phyloP scores from a whole-genome alignment of 2,329 filamentous ascomycete genomes.

The Ascochyta fabae region DNA sequence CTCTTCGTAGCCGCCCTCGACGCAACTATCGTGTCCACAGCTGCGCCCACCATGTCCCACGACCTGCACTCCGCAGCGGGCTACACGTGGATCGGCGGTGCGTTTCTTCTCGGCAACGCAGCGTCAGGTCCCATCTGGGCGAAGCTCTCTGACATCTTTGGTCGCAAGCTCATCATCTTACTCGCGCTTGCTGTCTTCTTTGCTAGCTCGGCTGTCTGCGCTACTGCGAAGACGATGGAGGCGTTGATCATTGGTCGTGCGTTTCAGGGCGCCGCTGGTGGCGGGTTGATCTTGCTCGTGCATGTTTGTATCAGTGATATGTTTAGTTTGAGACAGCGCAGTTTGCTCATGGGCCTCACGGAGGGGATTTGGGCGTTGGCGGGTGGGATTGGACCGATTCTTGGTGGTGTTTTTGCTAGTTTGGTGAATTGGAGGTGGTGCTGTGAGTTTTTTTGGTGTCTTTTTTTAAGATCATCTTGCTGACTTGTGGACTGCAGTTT shows the following conservation, averaged over 20 bases:
- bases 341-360: conserved; percentile 59
- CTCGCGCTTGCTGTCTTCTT: conserved; percentile 64
- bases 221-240: conserved; percentile 61
- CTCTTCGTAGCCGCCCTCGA: conserved; percentile 54
- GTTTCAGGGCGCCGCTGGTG: conserved; percentile 68
- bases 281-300: conserved; percentile 66
- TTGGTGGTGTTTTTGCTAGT: conserved; percentile 60
- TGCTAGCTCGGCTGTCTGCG: conserved; percentile 65
- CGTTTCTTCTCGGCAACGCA: conserved; percentile 74
- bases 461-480: background rate
- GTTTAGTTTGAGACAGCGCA: conserved; percentile 63
- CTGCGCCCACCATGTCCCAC: conserved; percentile 68
- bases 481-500: conserved; percentile 45
- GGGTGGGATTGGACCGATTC: conserved; percentile 59
- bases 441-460: conserved; percentile 37
- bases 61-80: conserved; percentile 71
- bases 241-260: conserved; percentile 67
- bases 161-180: conserved; percentile 61
- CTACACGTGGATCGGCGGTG: conserved; percentile 79
- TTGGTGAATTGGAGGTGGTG: conserved; percentile 60
- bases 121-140: conserved; percentile 75
- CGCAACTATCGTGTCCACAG: conserved; percentile 68
- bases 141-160: conserved; percentile 64
- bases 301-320: conserved; percentile 70
- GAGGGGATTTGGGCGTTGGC: conserved; percentile 64